phyloP scores from a whole-genome alignment of 805 yeast species.

The Hanseniaspora valbyensis region DNA sequence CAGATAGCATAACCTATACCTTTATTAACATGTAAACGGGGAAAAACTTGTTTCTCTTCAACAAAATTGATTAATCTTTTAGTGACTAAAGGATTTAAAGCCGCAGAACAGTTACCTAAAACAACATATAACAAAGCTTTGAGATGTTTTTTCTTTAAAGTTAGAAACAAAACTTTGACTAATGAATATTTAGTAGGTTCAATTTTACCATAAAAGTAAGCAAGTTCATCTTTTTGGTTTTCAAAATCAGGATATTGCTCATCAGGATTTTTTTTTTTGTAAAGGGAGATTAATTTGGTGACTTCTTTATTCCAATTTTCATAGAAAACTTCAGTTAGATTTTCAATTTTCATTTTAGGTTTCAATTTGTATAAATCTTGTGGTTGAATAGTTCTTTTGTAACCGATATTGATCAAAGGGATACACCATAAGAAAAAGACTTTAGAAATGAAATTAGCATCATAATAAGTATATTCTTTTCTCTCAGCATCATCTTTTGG shows the following conservation, averaged over 20 bases:
- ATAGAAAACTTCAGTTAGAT: slow-evolving; percentile 21
- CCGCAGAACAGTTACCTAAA: slow-evolving; percentile 34
- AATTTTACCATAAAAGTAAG: slow-evolving; percentile 9
- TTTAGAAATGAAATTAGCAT: slow-evolving; percentile 33
- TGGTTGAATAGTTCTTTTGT: slow-evolving; percentile 42
- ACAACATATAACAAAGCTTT: slow-evolving; percentile 35
- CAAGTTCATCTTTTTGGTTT: neutral
- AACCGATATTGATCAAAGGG: slow-evolving; percentile 43
- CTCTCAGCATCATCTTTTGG: slow-evolving; percentile 42
- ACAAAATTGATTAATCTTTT: slow-evolving; percentile 47
- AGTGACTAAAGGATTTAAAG: slow-evolving; percentile 45
- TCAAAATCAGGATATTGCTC: slow-evolving; percentile 5
- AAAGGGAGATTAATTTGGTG: slow-evolving; percentile 27
- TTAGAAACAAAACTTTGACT: slow-evolving; percentile 36
- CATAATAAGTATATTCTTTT: slow-evolving; percentile 37
- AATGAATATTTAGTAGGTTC: slow-evolving; percentile 20
- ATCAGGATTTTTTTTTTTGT: slow-evolving; percentile 21
- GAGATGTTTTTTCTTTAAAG: slow-evolving; percentile 40
- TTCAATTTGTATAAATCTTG: slow-evolving; percentile 36
- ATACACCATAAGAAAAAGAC: slow-evolving; percentile 36
- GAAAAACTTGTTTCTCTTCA: slow-evolving; percentile 33
- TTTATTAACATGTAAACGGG: slow-evolving; percentile 30
- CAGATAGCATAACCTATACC: slow-evolving; percentile 57
- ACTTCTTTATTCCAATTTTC: slow-evolving; percentile 27
- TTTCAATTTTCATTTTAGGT: slow-evolving; percentile 22